Conservation (phyloP, 2,329 filamentous ascomycete genomes). For the Talaromyces verruculosus region DNA sequence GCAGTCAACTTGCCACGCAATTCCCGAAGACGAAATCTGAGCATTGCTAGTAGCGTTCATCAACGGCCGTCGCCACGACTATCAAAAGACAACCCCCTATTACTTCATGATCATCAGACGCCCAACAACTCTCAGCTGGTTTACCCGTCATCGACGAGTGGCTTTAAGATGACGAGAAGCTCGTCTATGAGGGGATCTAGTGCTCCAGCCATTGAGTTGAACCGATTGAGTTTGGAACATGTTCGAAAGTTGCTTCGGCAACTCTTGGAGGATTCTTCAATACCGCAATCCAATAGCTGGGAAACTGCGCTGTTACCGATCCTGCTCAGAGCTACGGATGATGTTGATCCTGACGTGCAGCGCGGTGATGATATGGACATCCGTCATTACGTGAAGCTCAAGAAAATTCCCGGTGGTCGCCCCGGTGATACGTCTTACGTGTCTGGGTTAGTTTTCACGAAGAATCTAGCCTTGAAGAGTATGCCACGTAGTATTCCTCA, state of each 20-base stretch:
- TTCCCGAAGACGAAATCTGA: slow-evolving; percentile 75
- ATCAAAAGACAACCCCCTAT: slow-evolving; percentile 55
- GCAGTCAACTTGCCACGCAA: slow-evolving; percentile 63
- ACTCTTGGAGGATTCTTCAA: slow-evolving; percentile 71
- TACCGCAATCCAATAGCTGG: slow-evolving; percentile 76
- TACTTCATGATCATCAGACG: slow-evolving; percentile 34
- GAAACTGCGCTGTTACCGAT: slow-evolving; percentile 89
- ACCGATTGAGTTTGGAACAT: slow-evolving; percentile 82
- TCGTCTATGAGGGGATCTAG: slow-evolving; percentile 76
- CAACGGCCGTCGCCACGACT: slow-evolving; percentile 69
- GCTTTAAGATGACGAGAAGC: slow-evolving; percentile 66
- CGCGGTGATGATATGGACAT: slow-evolving; percentile 95
- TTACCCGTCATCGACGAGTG: slow-evolving; percentile 33
- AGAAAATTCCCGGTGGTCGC: slow-evolving; percentile 88
- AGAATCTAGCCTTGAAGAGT: slow-evolving; percentile 92
- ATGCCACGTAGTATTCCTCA: slow-evolving; percentile 85
- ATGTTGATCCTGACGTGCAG: slow-evolving; percentile 89
- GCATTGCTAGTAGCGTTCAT: slow-evolving; percentile 74
- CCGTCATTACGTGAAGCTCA: slow-evolving; percentile 93
- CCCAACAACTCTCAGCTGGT: slow-evolving; percentile 45
- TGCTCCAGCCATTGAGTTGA: slow-evolving; percentile 77
- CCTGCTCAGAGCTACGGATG: slow-evolving; percentile 83
- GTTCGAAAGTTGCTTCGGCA: slow-evolving; percentile 82
- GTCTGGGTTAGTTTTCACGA: slow-evolving; percentile 94
- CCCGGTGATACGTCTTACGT: slow-evolving; percentile 94